phyloP scores from a whole-genome alignment of 495 filamentous ascomycete species.

The Neurospora sp. region DNA sequence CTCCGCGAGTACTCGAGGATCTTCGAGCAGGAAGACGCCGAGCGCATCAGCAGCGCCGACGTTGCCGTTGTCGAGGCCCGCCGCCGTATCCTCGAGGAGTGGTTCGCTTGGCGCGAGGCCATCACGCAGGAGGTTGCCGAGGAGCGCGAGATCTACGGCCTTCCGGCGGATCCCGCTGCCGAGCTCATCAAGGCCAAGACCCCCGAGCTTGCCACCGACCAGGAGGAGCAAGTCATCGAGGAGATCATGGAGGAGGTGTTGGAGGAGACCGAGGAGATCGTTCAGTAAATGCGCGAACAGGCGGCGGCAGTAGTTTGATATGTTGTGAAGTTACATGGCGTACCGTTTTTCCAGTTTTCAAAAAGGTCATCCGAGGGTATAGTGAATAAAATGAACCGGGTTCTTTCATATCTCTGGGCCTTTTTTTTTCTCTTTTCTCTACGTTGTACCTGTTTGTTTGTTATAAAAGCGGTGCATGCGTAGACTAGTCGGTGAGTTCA shows the following conservation, averaged over 20 bases:
- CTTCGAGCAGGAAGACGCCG: constrained; percentile 91
- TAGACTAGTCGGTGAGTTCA: background rate
- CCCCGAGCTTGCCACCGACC: constrained; percentile 37
- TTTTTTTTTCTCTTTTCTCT: background rate
- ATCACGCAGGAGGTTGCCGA: constrained; percentile 63
- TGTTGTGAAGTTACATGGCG: background rate
- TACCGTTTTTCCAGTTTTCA: background rate
- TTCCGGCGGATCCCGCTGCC: constrained; percentile 54
- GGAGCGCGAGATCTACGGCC: constrained; percentile 57
- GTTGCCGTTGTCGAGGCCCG: constrained; percentile 84
- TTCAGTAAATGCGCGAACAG: constrained; percentile 14
- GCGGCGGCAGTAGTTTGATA: background rate
- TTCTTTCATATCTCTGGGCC: background rate
- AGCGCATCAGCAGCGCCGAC: constrained; percentile 84
- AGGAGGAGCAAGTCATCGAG: constrained; percentile 65
- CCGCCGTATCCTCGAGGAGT: constrained; percentile 76
- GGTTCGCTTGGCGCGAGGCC: constrained; percentile 71
- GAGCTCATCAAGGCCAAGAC: constrained; percentile 41
- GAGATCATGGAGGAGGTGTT: constrained; percentile 92
- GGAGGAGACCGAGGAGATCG: constrained; percentile 78
- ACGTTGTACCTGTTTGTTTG: background rate
- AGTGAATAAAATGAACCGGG: background rate
- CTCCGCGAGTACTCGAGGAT: constrained; percentile 79
- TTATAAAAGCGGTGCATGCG: background rate
- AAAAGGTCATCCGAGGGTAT: background rate